These are phyloP conservation scores for Debaryomyces robertsiae DNA, from an alignment of 1,139 yeast species.

Conservation along the genomic window DNA sequence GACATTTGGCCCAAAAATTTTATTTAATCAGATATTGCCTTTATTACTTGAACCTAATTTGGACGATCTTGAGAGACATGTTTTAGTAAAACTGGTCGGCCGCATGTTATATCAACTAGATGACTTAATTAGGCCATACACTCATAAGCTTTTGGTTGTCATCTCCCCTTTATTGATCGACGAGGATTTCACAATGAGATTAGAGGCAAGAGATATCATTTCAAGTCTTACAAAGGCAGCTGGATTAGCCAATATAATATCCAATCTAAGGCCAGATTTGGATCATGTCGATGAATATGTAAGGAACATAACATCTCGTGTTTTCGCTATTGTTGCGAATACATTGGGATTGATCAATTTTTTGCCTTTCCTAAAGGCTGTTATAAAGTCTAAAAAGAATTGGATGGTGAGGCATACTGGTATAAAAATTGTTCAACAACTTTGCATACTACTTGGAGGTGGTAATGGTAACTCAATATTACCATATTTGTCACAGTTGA, in stretches of 20 bases:
- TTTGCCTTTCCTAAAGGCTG: slow-evolving; percentile 82
- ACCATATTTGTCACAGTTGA: slow-evolving; percentile 70
- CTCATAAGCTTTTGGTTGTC: slow-evolving; percentile 72
- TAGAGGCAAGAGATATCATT: slow-evolving; percentile 80
- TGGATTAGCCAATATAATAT: slow-evolving; percentile 77
- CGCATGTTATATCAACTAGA: slow-evolving; percentile 68
- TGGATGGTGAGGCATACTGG: slow-evolving; percentile 94
- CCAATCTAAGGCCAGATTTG: slow-evolving; percentile 78
- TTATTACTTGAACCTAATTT: slow-evolving; percentile 69
- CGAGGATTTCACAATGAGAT: slow-evolving; percentile 70
- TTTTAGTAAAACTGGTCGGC: slow-evolving; percentile 74
- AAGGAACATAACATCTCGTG: slow-evolving; percentile 74
- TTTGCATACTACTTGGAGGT: slow-evolving; percentile 68
- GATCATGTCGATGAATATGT: slow-evolving; percentile 83
- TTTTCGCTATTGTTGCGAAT: slow-evolving; percentile 83
- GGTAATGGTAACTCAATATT: slow-evolving; percentile 58
- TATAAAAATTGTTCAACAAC: slow-evolving; percentile 72
- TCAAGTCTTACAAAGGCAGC: slow-evolving; percentile 77
- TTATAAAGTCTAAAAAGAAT: slow-evolving; percentile 73
- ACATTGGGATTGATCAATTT: slow-evolving; percentile 73
- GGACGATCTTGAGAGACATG: slow-evolving; percentile 83
- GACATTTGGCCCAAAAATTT: slow-evolving; percentile 65
- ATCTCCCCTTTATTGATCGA: slow-evolving; percentile 81
- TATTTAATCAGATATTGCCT: slow-evolving; percentile 74
- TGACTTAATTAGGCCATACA: slow-evolving; percentile 67